Base-by-base conservation (phyloP, 352 stramenopile species). In the Peronospora farinosa region DNA sequence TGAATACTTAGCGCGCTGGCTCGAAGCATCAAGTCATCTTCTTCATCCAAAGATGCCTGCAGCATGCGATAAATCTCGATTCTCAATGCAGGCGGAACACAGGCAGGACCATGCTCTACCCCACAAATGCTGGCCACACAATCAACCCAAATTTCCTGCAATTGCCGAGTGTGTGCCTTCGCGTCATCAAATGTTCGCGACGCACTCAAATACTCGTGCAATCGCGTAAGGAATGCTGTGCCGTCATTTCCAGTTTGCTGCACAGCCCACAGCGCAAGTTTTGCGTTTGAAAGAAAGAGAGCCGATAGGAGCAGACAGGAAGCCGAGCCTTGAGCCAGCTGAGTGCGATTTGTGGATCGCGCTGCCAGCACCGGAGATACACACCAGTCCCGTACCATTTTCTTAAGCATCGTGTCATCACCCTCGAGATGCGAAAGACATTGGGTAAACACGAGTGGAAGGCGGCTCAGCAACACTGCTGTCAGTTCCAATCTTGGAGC, bases 361-460 rank as follows among this genome's bases (percentile, higher is more conserved):
- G 72, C 65, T 2, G 47, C 57, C 0, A 91, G 38, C 10, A 93
- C 77, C 5, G 83, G 83, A 10, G 65, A 53, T 4, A 90, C 77
- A 37, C 83, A 91, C 60, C 63, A 86, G 38, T 86, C 72, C 1
- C 60, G 60, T 30, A 90, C 78, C 11, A 92, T 53, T 21, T 78
- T 72, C 68, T 88, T 78, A 7, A 90, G 51, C 40, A 74, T 60
- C 19, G 40, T 54, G 17, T 93, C 82, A 35, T 90, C 74, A 13
- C 56, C 57, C 27, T 88, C 81, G 27, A 91, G 78, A 33, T 80
- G 73, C 17, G 78, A 71, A 0, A 93, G 61, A n/a, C 77, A 87
- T 51, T 93, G 79, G n/a, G 82, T 92, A 45, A 92, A 93, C 12
- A 93, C 76, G 19, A 93, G 61, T 41, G 83, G 72, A 28, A 91